These are phyloP conservation scores for Puccinia horiana DNA, from an alignment of 1,284 basidiomycete genomes.

Conservation along the genomic window DNA sequence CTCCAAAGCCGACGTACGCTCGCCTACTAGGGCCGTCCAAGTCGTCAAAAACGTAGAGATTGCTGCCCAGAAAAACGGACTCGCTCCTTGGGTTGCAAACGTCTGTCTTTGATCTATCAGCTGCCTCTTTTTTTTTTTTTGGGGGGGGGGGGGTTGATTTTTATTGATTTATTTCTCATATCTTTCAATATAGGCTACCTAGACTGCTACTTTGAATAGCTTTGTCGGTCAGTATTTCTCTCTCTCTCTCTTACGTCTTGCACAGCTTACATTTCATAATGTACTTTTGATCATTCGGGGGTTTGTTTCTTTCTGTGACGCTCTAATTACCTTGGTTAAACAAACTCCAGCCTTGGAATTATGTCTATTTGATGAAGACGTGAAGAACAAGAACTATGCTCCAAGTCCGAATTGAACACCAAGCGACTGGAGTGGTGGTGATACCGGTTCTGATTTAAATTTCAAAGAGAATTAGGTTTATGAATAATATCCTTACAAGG, in stretches of 20 bases:
- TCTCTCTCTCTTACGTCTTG: too few species aligned
- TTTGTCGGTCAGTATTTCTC: not conserved
- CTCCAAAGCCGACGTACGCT: conserved; percentile 25
- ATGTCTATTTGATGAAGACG: conserved; percentile 36
- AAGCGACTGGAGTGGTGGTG: not conserved
- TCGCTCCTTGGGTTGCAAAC: conserved; percentile 43
- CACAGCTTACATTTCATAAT: too few species aligned
- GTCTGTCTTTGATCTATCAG: not conserved
- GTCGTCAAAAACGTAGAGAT: conserved; percentile 31
- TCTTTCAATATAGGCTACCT: conserved; percentile 8
- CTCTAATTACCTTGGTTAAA: too few species aligned
- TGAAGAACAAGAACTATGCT: conserved; percentile 20
- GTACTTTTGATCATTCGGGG: too few species aligned
- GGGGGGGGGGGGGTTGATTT: too few species aligned
- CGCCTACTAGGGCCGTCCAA: conserved; percentile 7
- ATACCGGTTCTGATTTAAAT: too few species aligned
- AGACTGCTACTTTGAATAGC: conserved; percentile 15
- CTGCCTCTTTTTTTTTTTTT: not conserved
- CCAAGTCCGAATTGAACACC: not conserved
- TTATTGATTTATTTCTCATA: not conserved
- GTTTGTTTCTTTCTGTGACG: too few species aligned
- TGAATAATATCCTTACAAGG: too few species aligned
- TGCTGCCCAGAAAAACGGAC: conserved; percentile 4
- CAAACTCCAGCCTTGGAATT: conserved; percentile 40
- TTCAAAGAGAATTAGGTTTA: too few species aligned